Evolutionary conservation across 192 early-diverging fungal species (phyloP).

Genomic region (Coemansia sp.): DNA sequence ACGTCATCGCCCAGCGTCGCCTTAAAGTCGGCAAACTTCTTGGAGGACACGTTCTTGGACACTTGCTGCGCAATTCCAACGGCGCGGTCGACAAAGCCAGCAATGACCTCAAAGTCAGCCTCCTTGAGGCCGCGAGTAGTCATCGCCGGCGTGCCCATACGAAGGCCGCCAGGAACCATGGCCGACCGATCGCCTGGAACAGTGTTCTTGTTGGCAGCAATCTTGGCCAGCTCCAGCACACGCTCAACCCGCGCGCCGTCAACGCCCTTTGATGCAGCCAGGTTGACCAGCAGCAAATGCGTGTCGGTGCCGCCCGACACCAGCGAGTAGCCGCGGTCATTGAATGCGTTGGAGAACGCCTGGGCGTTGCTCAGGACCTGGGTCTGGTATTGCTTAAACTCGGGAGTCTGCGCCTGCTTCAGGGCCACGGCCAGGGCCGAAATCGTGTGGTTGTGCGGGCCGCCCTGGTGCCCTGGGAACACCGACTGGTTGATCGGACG

Average conservation of each 20-base stretch:
- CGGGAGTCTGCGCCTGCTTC: constrained; percentile 81
- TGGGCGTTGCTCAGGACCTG: constrained; percentile 91
- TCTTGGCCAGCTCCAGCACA: constrained; percentile 92
- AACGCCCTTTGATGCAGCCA: constrained; percentile 71
- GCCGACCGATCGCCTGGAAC: constrained; percentile 95
- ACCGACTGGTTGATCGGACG: constrained; percentile 93
- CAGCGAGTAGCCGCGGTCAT: constrained; percentile 71
- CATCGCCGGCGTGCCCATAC: constrained; percentile 97
- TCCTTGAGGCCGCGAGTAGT: constrained; percentile 88
- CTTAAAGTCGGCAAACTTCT: constrained; percentile 91
- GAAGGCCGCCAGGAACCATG: constrained; percentile 89
- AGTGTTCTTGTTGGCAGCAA: constrained; percentile 99
- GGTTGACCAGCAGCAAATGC: constrained; percentile 89
- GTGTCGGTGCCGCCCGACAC: constrained; percentile 95
- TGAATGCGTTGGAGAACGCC: constrained; percentile 80
- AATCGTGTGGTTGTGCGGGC: constrained; percentile 99
- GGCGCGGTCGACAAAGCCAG: constrained; percentile 84
- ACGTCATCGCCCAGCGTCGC: constrained; percentile 73
- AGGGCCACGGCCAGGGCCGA: constrained; percentile 92
- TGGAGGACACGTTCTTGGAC: constrained; percentile 63
- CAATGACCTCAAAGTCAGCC: constrained; percentile 85
- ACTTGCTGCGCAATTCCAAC: constrained; percentile 77
- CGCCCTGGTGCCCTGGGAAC: constrained; percentile 99
- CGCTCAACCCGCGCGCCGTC: constrained; percentile 97
- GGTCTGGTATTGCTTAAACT: constrained; percentile 88